Base-by-base conservation (phyloP, 495 filamentous ascomycete species). In the Penicillium lividum region DNA sequence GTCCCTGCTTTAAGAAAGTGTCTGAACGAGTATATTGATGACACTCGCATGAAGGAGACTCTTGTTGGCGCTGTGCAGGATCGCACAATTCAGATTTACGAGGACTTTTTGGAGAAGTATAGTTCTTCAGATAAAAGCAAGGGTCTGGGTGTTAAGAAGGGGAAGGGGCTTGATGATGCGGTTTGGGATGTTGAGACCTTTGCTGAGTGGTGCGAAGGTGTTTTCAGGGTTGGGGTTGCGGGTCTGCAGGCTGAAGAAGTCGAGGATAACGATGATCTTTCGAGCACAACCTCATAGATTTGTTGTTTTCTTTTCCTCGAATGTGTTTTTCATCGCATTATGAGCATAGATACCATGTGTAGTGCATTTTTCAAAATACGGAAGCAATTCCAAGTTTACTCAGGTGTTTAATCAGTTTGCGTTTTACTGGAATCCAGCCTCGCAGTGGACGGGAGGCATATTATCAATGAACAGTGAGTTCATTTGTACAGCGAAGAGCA, bases 141-240 rank as follows among this genome's bases (percentile, higher is more conserved):
- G 62, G 78, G 77, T 0, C 10, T 25, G 10, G 66, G 70, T 54
- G 61, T 78, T 62, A 80, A 71, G 64, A 86, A 86, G 59, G 81
- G 83, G 7, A 88, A 89, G 67, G 82, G 80, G 6, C 72, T 81
- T 44, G 82, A 85, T 59, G 84, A 88, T 69, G 81, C 75, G 25
- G 73, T 82, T n/a, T 86, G 82, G 84, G 83, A 87, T 69, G 71
- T 80, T n/a, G 82, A 86, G 61, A 84, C 77, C 11, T 87, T 87
- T 68, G 76, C 71, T 2, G 80, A 82, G 56, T 87, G 84, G 84
- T 82, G 77, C 51, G 80, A 78, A 51, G 74, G 74, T 29, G 70
- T 85, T 4, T 87, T 87, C 68, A 70, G 70, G 18, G 82, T 87
- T 45, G 80, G 81, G 3, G 64, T 77, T 10, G 64, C 76, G 30